Conservation (phyloP, 805 yeast species). For the Suhomyces vadensis region DNA sequence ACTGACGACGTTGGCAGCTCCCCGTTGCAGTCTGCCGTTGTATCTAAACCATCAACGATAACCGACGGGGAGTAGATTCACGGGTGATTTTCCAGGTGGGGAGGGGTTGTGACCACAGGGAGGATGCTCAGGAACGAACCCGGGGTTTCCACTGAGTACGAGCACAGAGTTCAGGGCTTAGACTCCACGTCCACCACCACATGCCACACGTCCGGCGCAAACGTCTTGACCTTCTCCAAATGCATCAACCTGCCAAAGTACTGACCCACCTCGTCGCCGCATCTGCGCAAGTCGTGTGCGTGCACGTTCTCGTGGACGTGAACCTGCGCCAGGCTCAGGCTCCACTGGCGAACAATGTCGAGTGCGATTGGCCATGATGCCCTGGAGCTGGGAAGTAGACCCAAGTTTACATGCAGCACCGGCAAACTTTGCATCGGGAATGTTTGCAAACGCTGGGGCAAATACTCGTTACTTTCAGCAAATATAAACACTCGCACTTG, state of each 20-base stretch:
- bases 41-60: too few species aligned
- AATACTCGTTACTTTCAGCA: slow-evolving; percentile 60
- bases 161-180: too few species aligned
- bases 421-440: slow-evolving; percentile 16
- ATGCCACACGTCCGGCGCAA: slow-evolving; percentile 88
- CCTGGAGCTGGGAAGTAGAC: slow-evolving; percentile 71
- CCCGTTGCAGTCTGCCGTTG: too few species aligned
- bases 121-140: too few species aligned
- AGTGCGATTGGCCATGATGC: slow-evolving; percentile 59
- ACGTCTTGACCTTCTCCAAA: slow-evolving; percentile 72
- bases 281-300: slow-evolving; percentile 36
- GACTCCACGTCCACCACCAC: slow-evolving; percentile 43
- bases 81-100: too few species aligned
- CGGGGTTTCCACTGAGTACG: too few species aligned
- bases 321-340: slow-evolving; percentile 19
- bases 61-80: too few species aligned
- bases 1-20: not conserved
- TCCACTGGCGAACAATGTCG: slow-evolving; percentile 15
- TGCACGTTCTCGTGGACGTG: slow-evolving; percentile 82
- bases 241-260: slow-evolving; percentile 29
- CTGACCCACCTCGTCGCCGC: slow-evolving; percentile 22
- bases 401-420: slow-evolving; percentile 69
- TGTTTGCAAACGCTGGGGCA: slow-evolving; percentile 41
- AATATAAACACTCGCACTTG: slow-evolving; percentile 50
- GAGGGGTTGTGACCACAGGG: too few species aligned